phyloP scores from a whole-genome alignment of 2,329 filamentous ascomycete genomes.

The Sarocladium oryzae region DNA sequence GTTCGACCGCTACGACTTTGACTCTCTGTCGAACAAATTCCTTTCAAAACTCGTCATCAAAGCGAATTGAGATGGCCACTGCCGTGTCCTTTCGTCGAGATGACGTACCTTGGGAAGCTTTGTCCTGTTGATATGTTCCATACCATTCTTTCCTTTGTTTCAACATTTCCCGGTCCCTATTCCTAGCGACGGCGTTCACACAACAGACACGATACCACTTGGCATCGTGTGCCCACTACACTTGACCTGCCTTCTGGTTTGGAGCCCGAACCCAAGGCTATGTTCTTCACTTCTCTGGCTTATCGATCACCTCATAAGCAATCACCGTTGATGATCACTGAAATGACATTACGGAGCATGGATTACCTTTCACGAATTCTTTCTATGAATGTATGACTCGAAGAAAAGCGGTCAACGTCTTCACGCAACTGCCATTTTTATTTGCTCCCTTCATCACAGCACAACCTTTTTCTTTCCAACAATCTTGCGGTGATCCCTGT shows the following conservation, averaged over 20 bases:
- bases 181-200: constrained; percentile 9
- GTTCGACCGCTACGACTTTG: constrained; percentile 89
- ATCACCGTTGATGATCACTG: constrained; percentile 13
- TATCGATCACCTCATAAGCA: constrained; percentile 16
- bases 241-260: background rate
- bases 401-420: constrained; percentile 22
- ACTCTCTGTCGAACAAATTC: constrained; percentile 95
- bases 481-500: background rate
- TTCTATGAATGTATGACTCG: constrained; percentile 36
- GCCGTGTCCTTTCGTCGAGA: background rate
- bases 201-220: constrained; percentile 6
- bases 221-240: background rate
- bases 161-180: constrained; percentile 18
- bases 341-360: constrained; percentile 25
- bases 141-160: constrained; percentile 22
- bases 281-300: no score
- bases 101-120: background rate
- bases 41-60: constrained; percentile 93
- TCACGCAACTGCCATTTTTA: constrained; percentile 7
- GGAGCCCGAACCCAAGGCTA: no score
- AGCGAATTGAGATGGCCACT: constrained; percentile 58
- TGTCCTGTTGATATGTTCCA: constrained; percentile 3
- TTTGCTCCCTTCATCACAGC: background rate
- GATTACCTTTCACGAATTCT: constrained; percentile 27
- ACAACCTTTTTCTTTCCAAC: background rate